phyloP scores from a whole-genome alignment of 2,329 filamentous ascomycete genomes.

The Emericellopsis atlantica region DNA sequence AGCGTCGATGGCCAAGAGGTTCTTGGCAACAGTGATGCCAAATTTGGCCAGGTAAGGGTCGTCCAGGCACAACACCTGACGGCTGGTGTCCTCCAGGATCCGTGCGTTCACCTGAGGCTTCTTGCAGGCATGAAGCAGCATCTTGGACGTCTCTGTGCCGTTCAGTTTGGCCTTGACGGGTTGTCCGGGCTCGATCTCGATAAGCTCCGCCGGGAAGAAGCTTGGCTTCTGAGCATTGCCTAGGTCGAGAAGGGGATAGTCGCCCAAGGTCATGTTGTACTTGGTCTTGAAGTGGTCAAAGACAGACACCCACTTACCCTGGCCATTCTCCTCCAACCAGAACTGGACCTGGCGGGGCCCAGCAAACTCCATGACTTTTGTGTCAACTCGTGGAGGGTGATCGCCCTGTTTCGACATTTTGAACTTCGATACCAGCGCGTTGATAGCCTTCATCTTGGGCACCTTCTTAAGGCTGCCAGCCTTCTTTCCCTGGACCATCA shows the following conservation, averaged over 20 bases:
- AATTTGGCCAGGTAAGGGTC: constrained; percentile 37
- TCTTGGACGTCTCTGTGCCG: constrained; percentile 47
- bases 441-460: constrained; percentile 14
- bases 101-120: constrained; percentile 52
- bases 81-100: constrained; percentile 48
- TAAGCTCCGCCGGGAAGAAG: constrained; percentile 56
- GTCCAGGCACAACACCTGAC: constrained; percentile 44
- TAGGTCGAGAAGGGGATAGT: constrained; percentile 53
- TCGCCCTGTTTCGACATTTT: constrained; percentile 8
- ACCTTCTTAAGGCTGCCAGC: constrained; percentile 15
- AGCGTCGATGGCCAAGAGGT: constrained; percentile 59
- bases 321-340: constrained; percentile 11
- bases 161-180: constrained; percentile 45
- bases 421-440: constrained; percentile 12
- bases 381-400: constrained; percentile 10
- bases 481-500: constrained; percentile 8
- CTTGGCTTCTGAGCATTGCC: constrained; percentile 42
- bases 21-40: constrained; percentile 46
- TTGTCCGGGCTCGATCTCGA: constrained; percentile 53
- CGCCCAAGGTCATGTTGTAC: constrained; percentile 19
- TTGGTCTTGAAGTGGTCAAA: constrained; percentile 28
- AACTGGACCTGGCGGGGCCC: constrained; percentile 20
- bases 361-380: constrained; percentile 11
- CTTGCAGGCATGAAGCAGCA: constrained; percentile 64
- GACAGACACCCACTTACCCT: constrained; percentile 21